Conservation (phyloP, 164 flowering plant genomes). For the Taxillus chinensis region DNA sequence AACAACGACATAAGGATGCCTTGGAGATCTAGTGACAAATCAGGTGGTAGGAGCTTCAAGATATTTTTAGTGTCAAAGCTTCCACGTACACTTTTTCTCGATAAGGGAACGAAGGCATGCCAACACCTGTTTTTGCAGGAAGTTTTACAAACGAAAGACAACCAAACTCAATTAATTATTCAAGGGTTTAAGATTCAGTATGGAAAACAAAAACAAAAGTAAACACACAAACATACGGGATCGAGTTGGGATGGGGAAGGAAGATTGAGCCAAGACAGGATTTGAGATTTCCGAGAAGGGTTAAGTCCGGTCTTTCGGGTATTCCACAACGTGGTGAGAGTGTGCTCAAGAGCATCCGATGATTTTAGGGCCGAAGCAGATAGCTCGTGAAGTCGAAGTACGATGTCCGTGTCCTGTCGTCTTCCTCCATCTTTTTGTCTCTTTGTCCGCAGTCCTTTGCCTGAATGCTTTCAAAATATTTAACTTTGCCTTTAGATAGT, state of each 20-base stretch:
- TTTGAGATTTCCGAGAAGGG: constrained; percentile 20
- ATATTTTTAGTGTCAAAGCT: constrained; percentile 24
- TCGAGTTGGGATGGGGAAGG: constrained; percentile 27
- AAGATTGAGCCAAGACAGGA: constrained; percentile 33
- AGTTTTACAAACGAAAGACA: background rate
- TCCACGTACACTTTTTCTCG: constrained; percentile 30
- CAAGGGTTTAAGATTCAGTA: too few relatives aligned
- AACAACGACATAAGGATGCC: constrained; percentile 24
- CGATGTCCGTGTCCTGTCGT: constrained; percentile 10
- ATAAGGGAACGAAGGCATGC: constrained; percentile 56
- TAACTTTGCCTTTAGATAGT: too few relatives aligned
- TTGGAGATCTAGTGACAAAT: constrained; percentile 32
- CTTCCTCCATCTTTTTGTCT: background rate
- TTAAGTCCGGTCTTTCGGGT: constrained; percentile 38
- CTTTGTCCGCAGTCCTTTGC: too few relatives aligned
- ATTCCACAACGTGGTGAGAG: constrained; percentile 31
- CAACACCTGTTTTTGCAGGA: constrained; percentile 21
- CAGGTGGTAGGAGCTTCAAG: constrained; percentile 41
- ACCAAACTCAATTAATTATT: too few relatives aligned
- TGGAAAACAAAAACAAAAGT: background rate
- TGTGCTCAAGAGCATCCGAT: constrained; percentile 18
- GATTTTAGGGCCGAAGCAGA: constrained; percentile 12
- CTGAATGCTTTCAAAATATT: too few relatives aligned
- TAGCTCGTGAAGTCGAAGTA: constrained; percentile 35
- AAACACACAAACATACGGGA: constrained; percentile 20